Percentiles rank a stretch among this genome's conserved stretches.
These are phyloP conservation scores for Trichoderma sp. DNA, from an alignment of 2,329 filamentous ascomycete genomes.

Conservation along the genomic window DNA sequence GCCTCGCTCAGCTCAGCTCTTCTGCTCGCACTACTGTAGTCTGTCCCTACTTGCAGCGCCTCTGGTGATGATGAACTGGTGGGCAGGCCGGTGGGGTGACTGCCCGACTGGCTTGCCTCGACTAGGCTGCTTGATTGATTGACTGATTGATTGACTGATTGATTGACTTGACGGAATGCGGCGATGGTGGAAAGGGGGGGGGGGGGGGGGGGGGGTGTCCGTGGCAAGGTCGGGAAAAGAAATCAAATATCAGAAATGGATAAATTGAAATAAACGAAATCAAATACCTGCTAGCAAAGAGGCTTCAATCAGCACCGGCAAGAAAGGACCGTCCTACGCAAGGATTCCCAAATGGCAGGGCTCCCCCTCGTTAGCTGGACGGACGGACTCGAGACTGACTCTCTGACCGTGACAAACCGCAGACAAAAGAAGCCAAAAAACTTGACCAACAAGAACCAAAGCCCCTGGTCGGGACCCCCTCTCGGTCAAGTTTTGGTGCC, in stretches of 20 bases:
- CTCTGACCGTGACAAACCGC: constrained; percentile 16
- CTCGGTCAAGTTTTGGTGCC: constrained; percentile 24
- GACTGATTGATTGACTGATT: not conserved
- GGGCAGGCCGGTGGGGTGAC: not conserved
- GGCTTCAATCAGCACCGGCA: not conserved
- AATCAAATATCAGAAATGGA: not conserved
- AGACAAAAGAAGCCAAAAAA: not conserved
- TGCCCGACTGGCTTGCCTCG: constrained; percentile 4
- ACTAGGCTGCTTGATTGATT: constrained; percentile 15
- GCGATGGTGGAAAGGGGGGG: not conserved
- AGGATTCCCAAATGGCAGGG: constrained; percentile 2
- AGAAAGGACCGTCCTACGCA: not conserved
- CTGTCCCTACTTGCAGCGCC: not conserved
- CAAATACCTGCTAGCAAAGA: not conserved
- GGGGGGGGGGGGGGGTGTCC: constrained; percentile 8
- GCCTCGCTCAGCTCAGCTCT: constrained; percentile 4
- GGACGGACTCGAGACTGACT: constrained; percentile 4
- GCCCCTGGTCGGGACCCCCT: not conserved
- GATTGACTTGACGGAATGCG: not conserved
- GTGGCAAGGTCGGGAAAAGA: not conserved
- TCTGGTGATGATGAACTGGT: not conserved
- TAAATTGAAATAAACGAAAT: not conserved
- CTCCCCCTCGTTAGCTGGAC: not conserved
- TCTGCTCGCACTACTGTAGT: not conserved
- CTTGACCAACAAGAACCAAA: not conserved